These are phyloP conservation scores for Akanthomyces lecanii DNA, from an alignment of 2,329 filamentous ascomycete species.

Conservation along the genomic window DNA sequence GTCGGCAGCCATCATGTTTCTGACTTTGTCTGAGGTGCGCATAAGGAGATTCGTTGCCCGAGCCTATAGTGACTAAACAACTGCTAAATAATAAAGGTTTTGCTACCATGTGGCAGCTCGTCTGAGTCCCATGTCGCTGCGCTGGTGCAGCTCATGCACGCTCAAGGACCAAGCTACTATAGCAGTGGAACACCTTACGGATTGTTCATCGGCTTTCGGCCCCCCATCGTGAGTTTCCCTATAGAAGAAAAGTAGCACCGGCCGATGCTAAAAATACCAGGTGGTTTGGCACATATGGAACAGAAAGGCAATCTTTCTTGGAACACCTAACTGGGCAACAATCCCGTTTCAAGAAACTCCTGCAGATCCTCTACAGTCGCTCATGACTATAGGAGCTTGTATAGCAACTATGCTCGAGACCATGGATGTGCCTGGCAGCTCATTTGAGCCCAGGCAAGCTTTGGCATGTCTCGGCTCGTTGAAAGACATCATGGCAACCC, in stretches of 20 bases:
- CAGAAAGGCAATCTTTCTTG: constrained; percentile 30
- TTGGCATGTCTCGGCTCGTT: not conserved
- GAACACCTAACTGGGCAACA: constrained; percentile 26
- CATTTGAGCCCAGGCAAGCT: not conserved
- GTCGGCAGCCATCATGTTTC: constrained; percentile 33
- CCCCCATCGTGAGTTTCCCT: constrained; percentile 17
- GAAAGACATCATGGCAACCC: not conserved
- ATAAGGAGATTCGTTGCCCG: no score
- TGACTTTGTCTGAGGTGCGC: constrained; percentile 28
- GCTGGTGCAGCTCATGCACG: constrained; percentile 31
- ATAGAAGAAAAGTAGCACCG: not conserved
- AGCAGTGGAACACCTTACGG: constrained; percentile 31
- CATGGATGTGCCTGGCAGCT: constrained; percentile 17
- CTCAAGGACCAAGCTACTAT: constrained; percentile 28
- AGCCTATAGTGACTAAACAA: not conserved
- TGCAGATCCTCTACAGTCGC: constrained; percentile 30
- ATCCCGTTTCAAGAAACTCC: constrained; percentile 27
- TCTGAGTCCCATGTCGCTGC: constrained; percentile 32
- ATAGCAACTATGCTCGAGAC: constrained; percentile 29
- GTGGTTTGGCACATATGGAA: constrained; percentile 23
- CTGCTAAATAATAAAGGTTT: not conserved
- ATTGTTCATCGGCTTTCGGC: constrained; percentile 38
- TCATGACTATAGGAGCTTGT: constrained; percentile 27
- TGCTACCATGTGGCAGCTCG: constrained; percentile 22
- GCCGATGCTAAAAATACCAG: not conserved